These are phyloP conservation scores for Neobulgaria alba DNA, from an alignment of 2,329 filamentous ascomycete genomes.

Conservation along the genomic window DNA sequence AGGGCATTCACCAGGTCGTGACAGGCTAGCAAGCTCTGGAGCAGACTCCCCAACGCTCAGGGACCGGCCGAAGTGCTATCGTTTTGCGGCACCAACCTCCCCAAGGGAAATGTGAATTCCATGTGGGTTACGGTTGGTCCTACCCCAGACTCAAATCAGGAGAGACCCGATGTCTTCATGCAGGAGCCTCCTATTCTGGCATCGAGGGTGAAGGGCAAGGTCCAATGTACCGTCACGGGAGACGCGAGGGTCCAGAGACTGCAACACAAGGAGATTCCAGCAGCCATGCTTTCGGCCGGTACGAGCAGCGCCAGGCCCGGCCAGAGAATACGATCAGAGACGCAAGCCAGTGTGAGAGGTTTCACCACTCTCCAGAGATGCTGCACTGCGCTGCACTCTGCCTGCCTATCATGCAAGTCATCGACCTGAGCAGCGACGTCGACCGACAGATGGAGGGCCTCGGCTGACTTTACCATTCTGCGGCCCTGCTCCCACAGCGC, in stretches of 20 bases:
- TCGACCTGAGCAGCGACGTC: conserved; percentile 6
- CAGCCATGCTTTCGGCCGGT: background rate
- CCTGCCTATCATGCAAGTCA: conserved; percentile 21
- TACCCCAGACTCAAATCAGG: conserved; percentile 20
- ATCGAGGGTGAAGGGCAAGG: conserved; percentile 12
- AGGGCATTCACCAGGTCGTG: conserved; percentile 11
- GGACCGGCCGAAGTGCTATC: conserved; percentile 14
- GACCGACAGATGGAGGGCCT: background rate
- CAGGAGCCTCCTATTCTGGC: conserved; percentile 27
- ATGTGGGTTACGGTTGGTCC: conserved; percentile 20
- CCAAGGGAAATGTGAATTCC: conserved; percentile 6
- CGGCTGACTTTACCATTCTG: background rate
- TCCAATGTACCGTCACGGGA: conserved; percentile 19
- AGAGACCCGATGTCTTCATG: conserved; percentile 26
- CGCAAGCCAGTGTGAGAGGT: conserved; percentile 13
- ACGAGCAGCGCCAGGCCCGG: background rate
- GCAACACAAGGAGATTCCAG: conserved; percentile 14
- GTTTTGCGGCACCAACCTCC: conserved; percentile 11
- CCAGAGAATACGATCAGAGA: no score
- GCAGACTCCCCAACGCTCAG: conserved; percentile 15
- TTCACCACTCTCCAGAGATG: conserved; percentile 15
- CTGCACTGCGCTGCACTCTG: conserved; percentile 10
- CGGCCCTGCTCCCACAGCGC: background rate
- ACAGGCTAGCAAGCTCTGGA: conserved; percentile 23
- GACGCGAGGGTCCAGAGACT: conserved; percentile 11